Percentiles rank a stretch among this genome's conserved stretches.
phyloP scores from a whole-genome alignment of 1,139 yeast genomes.

The Pichia sp. region DNA sequence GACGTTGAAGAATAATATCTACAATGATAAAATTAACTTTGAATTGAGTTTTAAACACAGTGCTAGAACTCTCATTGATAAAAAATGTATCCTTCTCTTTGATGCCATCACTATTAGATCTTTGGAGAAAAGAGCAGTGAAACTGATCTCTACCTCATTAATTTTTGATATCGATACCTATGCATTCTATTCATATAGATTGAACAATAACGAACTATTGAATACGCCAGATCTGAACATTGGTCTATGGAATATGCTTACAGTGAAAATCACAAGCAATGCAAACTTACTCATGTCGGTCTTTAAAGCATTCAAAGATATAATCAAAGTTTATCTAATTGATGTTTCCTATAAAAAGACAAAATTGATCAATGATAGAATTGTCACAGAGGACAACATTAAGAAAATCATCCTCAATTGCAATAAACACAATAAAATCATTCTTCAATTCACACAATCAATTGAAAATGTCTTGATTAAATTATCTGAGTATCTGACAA shows the following conservation, averaged over 20 bases:
- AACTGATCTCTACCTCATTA: conserved; percentile 41
- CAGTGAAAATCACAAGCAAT: conserved; percentile 34
- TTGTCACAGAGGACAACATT: conserved; percentile 14
- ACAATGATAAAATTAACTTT: conserved; percentile 28
- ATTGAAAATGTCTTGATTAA: conserved; percentile 19
- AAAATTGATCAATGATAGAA: conserved; percentile 11
- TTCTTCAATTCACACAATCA: conserved; percentile 14
- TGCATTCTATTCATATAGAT: conserved; percentile 43
- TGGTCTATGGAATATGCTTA: conserved; percentile 38
- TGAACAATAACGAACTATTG: conserved; percentile 26
- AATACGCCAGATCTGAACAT: conserved; percentile 34
- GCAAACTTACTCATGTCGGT: conserved; percentile 34
- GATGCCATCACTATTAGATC: conserved; percentile 29
- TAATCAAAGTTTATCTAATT: conserved; percentile 36
- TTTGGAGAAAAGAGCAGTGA: conserved; percentile 28
- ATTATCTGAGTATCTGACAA: conserved; percentile 31
- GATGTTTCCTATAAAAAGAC: conserved; percentile 22
- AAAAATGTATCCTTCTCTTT: conserved; percentile 33
- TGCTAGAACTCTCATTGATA: conserved; percentile 33
- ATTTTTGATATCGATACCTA: conserved; percentile 51
- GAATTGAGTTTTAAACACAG: conserved; percentile 38
- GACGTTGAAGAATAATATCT: conserved; percentile 22
- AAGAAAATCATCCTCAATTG: conserved; percentile 17
- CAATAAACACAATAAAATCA: conserved; percentile 22
- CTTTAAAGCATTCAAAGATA: conserved; percentile 36